phyloP scores from a whole-genome alignment of 345 rosid genomes.

The Hypericum perforatum region DNA sequence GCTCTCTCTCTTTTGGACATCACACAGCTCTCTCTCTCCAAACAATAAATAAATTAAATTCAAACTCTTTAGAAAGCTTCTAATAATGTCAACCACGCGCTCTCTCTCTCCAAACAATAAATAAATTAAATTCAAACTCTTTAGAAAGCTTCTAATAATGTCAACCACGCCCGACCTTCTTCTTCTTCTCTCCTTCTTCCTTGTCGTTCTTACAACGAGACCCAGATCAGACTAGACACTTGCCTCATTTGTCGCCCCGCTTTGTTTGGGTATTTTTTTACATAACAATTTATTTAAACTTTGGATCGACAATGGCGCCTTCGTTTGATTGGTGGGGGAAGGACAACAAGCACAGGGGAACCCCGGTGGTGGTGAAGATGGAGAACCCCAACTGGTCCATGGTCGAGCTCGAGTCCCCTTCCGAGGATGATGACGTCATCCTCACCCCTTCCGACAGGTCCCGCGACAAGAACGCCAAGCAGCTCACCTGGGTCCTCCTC shows the following conservation, averaged over 20 bases:
- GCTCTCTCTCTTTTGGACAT: too few relatives aligned
- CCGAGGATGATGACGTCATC: conserved; percentile 60
- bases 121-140: not conserved
- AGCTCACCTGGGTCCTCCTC: conserved; percentile 95
- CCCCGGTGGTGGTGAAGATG: conserved; percentile 94
- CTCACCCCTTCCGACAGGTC: conserved; percentile 26
- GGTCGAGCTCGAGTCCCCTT: conserved; percentile 80
- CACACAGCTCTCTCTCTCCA: conserved; percentile 3
- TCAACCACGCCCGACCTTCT: too few relatives aligned
- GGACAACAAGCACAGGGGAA: conserved; percentile 60
- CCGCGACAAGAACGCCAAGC: conserved; percentile 87
- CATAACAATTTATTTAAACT: too few relatives aligned
- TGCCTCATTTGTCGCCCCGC: too few relatives aligned
- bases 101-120: too few relatives aligned
- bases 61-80: too few relatives aligned
- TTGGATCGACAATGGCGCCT: conserved; percentile 46
- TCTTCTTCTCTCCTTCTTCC: too few relatives aligned
- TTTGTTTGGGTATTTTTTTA: too few relatives aligned
- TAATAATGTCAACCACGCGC: too few relatives aligned
- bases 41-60: not conserved
- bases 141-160: too few relatives aligned
- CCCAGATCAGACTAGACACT: too few relatives aligned
- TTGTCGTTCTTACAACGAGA: too few relatives aligned
- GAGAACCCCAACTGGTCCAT: conserved; percentile 99
- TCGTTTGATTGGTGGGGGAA: conserved; percentile 69